These are phyloP conservation scores for Mycena amicta DNA, from an alignment of 768 basidiomycete genomes.

Conservation along the genomic window DNA sequence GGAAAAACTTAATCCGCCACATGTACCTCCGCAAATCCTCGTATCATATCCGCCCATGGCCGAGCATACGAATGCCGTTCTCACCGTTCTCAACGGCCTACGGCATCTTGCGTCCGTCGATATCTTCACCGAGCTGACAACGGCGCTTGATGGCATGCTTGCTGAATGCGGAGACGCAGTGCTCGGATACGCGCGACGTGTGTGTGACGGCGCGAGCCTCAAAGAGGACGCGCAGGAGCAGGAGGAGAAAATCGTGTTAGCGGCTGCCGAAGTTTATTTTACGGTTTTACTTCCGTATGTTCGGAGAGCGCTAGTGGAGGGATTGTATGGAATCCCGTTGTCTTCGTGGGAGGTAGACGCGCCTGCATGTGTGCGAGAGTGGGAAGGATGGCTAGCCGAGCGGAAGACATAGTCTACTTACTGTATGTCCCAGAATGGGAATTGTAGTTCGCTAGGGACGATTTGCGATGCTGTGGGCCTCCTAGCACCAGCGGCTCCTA, in stretches of 20 bases:
- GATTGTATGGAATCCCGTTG: conserved; percentile 60
- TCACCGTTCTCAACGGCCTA: conserved; percentile 76
- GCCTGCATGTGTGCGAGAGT: conserved; percentile 31
- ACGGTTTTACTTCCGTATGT: conserved; percentile 71
- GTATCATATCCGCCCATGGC: conserved; percentile 79
- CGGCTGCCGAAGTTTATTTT: conserved; percentile 60
- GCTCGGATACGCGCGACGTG: conserved; percentile 42
- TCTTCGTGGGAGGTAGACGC: conserved; percentile 27
- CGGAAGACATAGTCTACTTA: neutral
- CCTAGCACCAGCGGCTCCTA: too few relatives aligned
- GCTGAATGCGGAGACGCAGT: conserved; percentile 48
- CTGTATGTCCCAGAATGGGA: too few relatives aligned
- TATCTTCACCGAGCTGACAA: conserved; percentile 52
- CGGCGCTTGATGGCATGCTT: conserved; percentile 55
- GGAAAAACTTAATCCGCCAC: conserved; percentile 40
- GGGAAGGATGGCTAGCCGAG: conserved; percentile 32
- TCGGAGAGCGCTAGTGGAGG: conserved; percentile 68
- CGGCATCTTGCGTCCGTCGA: conserved; percentile 76
- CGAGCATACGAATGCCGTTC: conserved; percentile 67
- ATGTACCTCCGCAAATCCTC: conserved; percentile 72
- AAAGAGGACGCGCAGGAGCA: conserved; percentile 31
- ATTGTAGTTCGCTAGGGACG: too few relatives aligned
- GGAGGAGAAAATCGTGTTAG: conserved; percentile 40
- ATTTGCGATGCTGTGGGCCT: too few relatives aligned
- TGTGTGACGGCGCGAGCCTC: conserved; percentile 28